Conservation (phyloP, 2,329 filamentous ascomycete genomes). For the Xylaria sp. region DNA sequence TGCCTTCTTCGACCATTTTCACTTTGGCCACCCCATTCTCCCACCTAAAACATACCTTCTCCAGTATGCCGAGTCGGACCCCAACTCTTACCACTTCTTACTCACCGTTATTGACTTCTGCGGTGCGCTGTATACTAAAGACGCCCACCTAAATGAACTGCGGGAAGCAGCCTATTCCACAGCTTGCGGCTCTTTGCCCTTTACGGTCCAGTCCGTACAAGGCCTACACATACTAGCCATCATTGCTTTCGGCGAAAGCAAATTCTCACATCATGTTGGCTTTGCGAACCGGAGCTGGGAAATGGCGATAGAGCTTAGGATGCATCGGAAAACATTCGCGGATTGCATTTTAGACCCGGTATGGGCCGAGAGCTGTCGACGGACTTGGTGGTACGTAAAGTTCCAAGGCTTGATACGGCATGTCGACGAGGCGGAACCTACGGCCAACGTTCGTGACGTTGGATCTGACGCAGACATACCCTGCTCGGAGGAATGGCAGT, state of each 20-base stretch:
- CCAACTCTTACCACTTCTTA: conserved; percentile 51
- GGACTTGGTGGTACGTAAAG: conserved; percentile 56
- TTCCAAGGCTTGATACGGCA: conserved; percentile 46
- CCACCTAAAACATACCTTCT: conserved; percentile 51
- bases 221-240: conserved; percentile 50
- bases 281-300: conserved; percentile 48
- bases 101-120: conserved; percentile 53
- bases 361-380: conserved; percentile 55
- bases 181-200: conserved; percentile 50
- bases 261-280: conserved; percentile 45
- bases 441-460: conserved; percentile 47
- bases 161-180: conserved; percentile 49
- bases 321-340: conserved; percentile 51
- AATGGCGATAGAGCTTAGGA: conserved; percentile 51
- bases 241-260: conserved; percentile 49
- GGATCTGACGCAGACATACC: conserved; percentile 53
- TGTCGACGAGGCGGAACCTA: conserved; percentile 40
- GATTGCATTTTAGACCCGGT: conserved; percentile 50
- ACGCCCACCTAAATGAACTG: conserved; percentile 49
- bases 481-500: conserved; percentile 55
- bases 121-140: conserved; percentile 52
- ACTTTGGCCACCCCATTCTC: conserved; percentile 52
- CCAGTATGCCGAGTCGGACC: conserved; percentile 48
- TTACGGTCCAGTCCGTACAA: conserved; percentile 51
- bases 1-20: conserved; percentile 48